Evolutionary conservation across 805 yeast species (phyloP).

Genomic region (Sugiyamaella lignohabitans): DNA sequence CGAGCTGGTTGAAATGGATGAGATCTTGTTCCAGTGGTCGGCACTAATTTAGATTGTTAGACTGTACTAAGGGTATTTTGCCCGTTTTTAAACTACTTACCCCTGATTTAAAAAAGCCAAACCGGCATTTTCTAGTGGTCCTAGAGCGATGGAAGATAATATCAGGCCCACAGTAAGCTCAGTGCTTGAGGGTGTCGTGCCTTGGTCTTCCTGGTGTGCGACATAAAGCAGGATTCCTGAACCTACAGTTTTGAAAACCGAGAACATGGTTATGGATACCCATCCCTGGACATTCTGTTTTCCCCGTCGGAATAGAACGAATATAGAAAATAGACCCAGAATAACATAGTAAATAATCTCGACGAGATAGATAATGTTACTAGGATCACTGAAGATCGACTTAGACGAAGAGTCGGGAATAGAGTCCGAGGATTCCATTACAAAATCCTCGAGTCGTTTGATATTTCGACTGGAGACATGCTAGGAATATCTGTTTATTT

Average conservation of each 20-base stretch:
- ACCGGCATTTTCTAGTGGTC: conserved; percentile 13
- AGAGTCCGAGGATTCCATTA: too few species aligned
- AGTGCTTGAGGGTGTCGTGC: conserved; percentile 3
- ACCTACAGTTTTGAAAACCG: conserved; percentile 11
- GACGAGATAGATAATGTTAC: conserved; percentile 8
- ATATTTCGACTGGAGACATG: too few species aligned
- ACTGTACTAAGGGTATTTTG: not conserved
- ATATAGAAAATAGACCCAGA: not conserved
- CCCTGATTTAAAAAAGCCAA: conserved; percentile 12
- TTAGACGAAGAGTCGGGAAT: not conserved
- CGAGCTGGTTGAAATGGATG: not conserved
- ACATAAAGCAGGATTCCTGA: conserved; percentile 6
- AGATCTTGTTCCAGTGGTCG: not conserved
- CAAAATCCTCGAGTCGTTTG: too few species aligned
- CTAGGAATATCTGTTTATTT: too few species aligned
- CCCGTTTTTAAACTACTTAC: not conserved
- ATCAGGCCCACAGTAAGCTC: conserved; percentile 9
- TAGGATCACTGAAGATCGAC: conserved; percentile 7
- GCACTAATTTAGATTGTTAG: not conserved
- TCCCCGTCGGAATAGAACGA: conserved; percentile 4
- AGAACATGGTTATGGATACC: conserved; percentile 6
- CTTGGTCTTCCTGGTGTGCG: conserved; percentile 2
- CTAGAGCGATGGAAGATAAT: conserved; percentile 10
- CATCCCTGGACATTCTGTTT: conserved; percentile 10
- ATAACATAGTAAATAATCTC: conserved; percentile 6